Percentiles rank a stretch among this genome's conserved stretches.
Conservation (phyloP, 805 yeast genomes). For the Candida manassasensis region DNA sequence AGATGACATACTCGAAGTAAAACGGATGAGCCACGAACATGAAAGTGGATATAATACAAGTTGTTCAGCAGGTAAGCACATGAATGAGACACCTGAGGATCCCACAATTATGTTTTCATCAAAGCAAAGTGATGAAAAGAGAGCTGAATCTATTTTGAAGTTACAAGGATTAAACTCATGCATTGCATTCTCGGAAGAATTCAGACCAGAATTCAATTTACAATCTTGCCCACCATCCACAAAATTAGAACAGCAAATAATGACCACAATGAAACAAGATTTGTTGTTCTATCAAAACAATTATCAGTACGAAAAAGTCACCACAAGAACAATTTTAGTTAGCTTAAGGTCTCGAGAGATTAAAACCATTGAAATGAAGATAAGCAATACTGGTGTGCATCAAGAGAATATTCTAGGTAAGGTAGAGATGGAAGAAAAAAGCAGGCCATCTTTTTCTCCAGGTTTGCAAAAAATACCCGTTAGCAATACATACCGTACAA, state of each 20-base stretch:
- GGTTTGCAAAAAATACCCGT: not conserved
- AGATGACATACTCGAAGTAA: conserved; percentile 6
- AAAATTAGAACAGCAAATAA: conserved; percentile 46
- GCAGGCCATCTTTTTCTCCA: conserved; percentile 7
- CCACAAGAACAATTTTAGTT: conserved; percentile 36
- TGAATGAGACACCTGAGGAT: conserved; percentile 6
- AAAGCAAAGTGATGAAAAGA: not conserved
- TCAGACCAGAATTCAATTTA: conserved; percentile 46
- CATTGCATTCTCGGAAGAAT: conserved; percentile 46
- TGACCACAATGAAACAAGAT: conserved; percentile 51
- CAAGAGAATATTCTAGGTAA: not conserved
- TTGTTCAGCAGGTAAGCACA: conserved; percentile 1
- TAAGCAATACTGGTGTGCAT: conserved; percentile 13
- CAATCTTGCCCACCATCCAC: conserved; percentile 53
- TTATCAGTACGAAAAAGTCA: conserved; percentile 24
- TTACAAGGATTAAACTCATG: conserved; percentile 23
- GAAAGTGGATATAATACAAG: conserved; percentile 4
- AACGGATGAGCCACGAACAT: conserved; percentile 6
- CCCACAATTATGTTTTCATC: conserved; percentile 10
- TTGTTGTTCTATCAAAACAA: conserved; percentile 39
- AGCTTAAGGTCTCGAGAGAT: conserved; percentile 43
- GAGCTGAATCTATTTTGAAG: conserved; percentile 10
- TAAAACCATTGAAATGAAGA: conserved; percentile 38
- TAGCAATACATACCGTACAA: conserved; percentile 27
- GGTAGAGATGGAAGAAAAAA: not conserved